Evolutionary conservation across 176 grass and related monocot species (phyloP).

Genomic region (Pontederia crassipes): DNA sequence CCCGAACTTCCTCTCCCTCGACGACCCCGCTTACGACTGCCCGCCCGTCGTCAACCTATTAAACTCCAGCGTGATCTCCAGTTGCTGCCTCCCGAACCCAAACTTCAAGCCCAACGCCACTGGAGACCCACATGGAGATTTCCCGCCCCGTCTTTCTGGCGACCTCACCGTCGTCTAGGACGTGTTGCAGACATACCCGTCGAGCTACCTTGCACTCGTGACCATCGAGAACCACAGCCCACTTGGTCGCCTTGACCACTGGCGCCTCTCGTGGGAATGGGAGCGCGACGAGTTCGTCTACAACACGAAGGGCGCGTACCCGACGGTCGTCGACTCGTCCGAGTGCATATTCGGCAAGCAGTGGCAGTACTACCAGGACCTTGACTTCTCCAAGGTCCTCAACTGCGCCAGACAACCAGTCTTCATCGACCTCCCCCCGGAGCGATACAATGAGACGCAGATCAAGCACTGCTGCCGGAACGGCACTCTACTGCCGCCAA

Average conservation of each 20-base stretch:
- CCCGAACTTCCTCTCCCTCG: slow-evolving; percentile 38
- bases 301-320: slow-evolving; percentile 62
- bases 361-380: slow-evolving; percentile 40
- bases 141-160: slow-evolving; percentile 39
- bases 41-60: slow-evolving; percentile 15
- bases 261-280: slow-evolving; percentile 82
- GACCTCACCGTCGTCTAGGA: slow-evolving; percentile 87
- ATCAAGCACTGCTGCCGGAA: slow-evolving; percentile 21
- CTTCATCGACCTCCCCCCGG: too few species aligned
- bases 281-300: slow-evolving; percentile 67
- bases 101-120: slow-evolving; percentile 43
- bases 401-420: slow-evolving; percentile 31
- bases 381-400: slow-evolving; percentile 77
- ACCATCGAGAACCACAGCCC: slow-evolving; percentile 77
- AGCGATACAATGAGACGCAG: too few species aligned
- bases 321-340: slow-evolving; percentile 31
- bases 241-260: slow-evolving; percentile 92
- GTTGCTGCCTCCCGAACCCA: slow-evolving; percentile 69
- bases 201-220: slow-evolving; percentile 76
- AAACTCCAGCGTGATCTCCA: slow-evolving; percentile 16
- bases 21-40: slow-evolving; percentile 49
- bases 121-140: too few species aligned
- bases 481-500: too few species aligned
- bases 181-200: slow-evolving; percentile 44
- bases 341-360: slow-evolving; percentile 51